These are phyloP conservation scores for Kuraishia hungarica DNA, from an alignment of 805 yeast genomes.

Conservation along the genomic window DNA sequence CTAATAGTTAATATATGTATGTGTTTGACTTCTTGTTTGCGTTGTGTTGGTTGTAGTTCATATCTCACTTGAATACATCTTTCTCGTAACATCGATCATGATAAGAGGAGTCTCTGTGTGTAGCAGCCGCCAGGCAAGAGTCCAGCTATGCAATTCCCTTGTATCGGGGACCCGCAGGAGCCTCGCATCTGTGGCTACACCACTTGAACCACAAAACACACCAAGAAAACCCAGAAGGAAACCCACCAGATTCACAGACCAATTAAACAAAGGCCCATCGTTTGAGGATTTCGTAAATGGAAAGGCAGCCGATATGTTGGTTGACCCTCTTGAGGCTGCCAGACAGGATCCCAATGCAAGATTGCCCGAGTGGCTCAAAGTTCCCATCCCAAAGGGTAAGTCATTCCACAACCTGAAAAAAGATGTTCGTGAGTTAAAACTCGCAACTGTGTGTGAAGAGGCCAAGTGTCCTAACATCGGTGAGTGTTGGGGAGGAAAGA, in stretches of 20 bases:
- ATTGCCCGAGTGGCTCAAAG: slow-evolving; percentile 89
- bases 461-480: slow-evolving; percentile 99
- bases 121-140: background rate
- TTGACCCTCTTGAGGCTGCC: slow-evolving; percentile 75
- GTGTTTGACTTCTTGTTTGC: too few species aligned
- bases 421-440: slow-evolving; percentile 80
- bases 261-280: slow-evolving; percentile 77
- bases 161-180: background rate
- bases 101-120: background rate
- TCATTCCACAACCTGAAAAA: slow-evolving; percentile 72
- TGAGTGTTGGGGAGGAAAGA: slow-evolving; percentile 98
- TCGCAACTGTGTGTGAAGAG: slow-evolving; percentile 96
- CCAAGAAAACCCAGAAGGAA: slow-evolving; percentile 30
- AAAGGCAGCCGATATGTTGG: slow-evolving; percentile 53
- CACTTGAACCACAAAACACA: background rate
- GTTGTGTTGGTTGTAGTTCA: too few species aligned
- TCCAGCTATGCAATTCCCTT: background rate
- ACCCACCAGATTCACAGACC: slow-evolving; percentile 57
- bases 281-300: slow-evolving; percentile 88
- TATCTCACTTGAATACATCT: background rate
- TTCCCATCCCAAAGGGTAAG: slow-evolving; percentile 93
- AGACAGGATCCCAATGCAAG: slow-evolving; percentile 61
- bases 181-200: background rate
- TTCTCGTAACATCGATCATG: background rate
- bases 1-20: too few species aligned